A percentile compares a stretch with the other conserved stretches of the same genome.
phyloP scores from a whole-genome alignment of 1,284 basidiomycete genomes.

The Taiwanofungus camphoratus region DNA sequence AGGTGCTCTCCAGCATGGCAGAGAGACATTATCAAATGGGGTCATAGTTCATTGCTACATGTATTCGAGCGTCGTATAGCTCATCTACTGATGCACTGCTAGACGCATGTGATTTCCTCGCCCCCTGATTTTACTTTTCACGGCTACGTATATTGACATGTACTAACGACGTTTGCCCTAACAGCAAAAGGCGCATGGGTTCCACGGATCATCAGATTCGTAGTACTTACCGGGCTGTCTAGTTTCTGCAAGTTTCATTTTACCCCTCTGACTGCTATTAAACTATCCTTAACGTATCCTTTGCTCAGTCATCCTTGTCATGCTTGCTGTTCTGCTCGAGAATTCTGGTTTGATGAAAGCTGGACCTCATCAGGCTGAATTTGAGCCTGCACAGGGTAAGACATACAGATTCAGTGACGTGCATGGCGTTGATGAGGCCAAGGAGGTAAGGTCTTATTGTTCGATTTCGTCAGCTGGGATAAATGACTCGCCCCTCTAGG shows the following conservation, averaged over 20 bases:
- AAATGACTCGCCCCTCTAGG: conserved; percentile 37
- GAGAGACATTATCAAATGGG: too few relatives aligned
- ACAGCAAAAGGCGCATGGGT: conserved; percentile 45
- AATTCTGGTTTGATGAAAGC: conserved; percentile 90
- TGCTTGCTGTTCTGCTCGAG: conserved; percentile 85
- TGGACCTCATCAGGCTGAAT: conserved; percentile 70
- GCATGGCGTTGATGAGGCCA: conserved; percentile 92
- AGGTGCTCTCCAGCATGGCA: too few relatives aligned
- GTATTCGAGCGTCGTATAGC: too few relatives aligned
- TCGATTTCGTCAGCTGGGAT: background rate
- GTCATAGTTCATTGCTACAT: too few relatives aligned
- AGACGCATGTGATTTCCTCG: too few relatives aligned
- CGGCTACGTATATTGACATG: too few relatives aligned
- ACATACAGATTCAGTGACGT: conserved; percentile 88
- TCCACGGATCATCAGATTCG: conserved; percentile 56
- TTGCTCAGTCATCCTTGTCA: conserved; percentile 65
- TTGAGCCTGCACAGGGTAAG: conserved; percentile 73
- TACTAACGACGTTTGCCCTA: too few relatives aligned
- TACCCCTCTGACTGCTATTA: conserved; percentile 23
- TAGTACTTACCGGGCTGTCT: conserved; percentile 32
- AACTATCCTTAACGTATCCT: conserved; percentile 59
- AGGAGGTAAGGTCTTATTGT: conserved; percentile 51
- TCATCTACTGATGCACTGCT: too few relatives aligned
- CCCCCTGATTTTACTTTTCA: too few relatives aligned
- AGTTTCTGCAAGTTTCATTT: conserved; percentile 23